Conservation (phyloP, 23 red algal genomes). For the Cyanidium caldarium region DNA sequence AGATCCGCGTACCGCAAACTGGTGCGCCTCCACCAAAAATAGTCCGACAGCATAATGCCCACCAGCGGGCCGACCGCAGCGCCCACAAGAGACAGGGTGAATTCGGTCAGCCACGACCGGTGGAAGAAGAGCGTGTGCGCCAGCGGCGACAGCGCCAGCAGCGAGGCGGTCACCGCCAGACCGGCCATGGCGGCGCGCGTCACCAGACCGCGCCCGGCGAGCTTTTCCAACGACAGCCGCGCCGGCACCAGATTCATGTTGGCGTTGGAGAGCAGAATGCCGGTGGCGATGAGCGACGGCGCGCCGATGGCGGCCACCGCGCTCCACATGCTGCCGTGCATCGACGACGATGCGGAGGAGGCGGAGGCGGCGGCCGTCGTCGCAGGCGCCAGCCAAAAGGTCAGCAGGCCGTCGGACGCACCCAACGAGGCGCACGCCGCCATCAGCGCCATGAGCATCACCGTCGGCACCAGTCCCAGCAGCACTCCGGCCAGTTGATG, state of each 20-base stretch:
- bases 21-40: background rate
- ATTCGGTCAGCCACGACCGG: background rate
- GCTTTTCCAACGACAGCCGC: background rate
- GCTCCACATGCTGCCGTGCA: no score
- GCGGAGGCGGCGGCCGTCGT: background rate
- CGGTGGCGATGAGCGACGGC: background rate
- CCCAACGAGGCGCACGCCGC: no score
- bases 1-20: slow-evolving; percentile 4
- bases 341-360: no score
- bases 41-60: background rate
- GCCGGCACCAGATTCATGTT: background rate
- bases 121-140: background rate
- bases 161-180: background rate
- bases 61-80: background rate
- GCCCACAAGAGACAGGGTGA: background rate
- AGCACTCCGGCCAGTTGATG: background rate
- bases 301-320: background rate
- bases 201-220: background rate
- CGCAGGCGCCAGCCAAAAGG: background rate
- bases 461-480: background rate
- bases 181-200: background rate
- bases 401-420: no score
- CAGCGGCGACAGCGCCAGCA: background rate
- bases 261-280: background rate
- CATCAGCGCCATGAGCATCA: background rate